Base-by-base conservation (phyloP, 192 early-diverging fungal genomes). In the Coemansia sp. region DNA sequence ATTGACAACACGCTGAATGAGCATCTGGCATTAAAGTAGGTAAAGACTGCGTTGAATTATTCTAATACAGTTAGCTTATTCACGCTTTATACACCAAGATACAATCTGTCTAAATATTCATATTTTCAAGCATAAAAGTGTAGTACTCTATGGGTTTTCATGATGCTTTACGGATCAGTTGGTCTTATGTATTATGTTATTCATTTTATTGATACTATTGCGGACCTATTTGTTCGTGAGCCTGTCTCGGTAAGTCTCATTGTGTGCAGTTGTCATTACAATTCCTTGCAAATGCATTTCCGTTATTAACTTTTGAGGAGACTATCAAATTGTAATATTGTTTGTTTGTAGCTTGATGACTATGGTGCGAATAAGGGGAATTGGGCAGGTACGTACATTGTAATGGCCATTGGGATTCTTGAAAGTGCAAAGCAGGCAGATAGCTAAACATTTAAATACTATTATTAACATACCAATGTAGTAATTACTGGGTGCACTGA, bases 401-500 rank as follows among this genome's bases (percentile, higher is more conserved):
- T 26, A 26, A 26, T 18, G 32, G 41, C 1, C 16, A n/a, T 47
- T 15, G 10, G 7, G n/a, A 6, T 1, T 1, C 32, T 12, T 48
- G 37, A n/a, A 43, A 22, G 54, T 13, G 16, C 36, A 21, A 22
- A 39, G 52, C 4, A 3, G 15, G 9, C 16, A 41, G 5, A 6
- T 43, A 12, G n/a, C 7, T 21, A 22, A 37, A 26, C 11, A 59
- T 15, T 2, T n/a, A 52, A 8, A 16, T 36, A 4, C 32, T 0
- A 48, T 49, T 39, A 32, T 41, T 37, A 18, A 21, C 32, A 41
- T 26, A 26, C 26, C 26, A 46, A 8, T 65, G 39, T 77, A 77
- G 90, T 96, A 48, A 85, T 98, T 37, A 96, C 96, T 49, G 96
- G 96, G 49, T 94, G 93, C 19, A 93, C 94, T 5, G 96, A 96